Conservation (phyloP, 352 stramenopile species). For the Globisporangium rhizosaccharum region DNA sequence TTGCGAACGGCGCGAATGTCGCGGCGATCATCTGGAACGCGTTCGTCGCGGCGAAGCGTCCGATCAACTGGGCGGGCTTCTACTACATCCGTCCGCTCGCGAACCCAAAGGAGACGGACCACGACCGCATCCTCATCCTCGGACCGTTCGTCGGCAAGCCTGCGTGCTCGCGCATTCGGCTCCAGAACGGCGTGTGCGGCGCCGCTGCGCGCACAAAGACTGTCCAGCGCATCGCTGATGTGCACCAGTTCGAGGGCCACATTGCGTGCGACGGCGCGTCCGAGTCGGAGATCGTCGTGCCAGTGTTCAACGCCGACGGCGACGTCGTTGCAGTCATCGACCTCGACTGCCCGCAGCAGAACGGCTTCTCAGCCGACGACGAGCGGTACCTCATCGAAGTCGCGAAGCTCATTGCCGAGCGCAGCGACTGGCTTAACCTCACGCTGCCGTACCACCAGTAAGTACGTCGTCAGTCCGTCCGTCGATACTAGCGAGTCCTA, state of each 20-base stretch:
- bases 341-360: slow-evolving; percentile 65
- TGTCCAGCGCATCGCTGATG: slow-evolving; percentile 67
- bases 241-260: slow-evolving; percentile 73
- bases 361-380: slow-evolving; percentile 69
- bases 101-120: slow-evolving; percentile 48
- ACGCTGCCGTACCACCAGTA: slow-evolving; percentile 48
- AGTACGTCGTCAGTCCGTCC: background rate
- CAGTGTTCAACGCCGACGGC: slow-evolving; percentile 54
- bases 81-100: slow-evolving; percentile 69
- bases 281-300: slow-evolving; percentile 78
- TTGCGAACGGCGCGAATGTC: slow-evolving; percentile 78
- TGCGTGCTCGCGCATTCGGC: slow-evolving; percentile 73
- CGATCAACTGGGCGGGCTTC: slow-evolving; percentile 81
- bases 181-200: slow-evolving; percentile 69
- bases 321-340: slow-evolving; percentile 73
- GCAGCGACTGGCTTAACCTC: slow-evolving; percentile 65
- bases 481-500: background rate
- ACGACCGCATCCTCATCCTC: slow-evolving; percentile 61
- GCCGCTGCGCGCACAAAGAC: slow-evolving; percentile 55
- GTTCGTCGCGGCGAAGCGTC: slow-evolving; percentile 48
- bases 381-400: slow-evolving; percentile 62
- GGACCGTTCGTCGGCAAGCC: slow-evolving; percentile 81
- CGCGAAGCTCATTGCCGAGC: slow-evolving; percentile 43
- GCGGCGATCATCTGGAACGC: slow-evolving; percentile 80
- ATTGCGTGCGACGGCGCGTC: slow-evolving; percentile 81